A percentile compares a stretch with the other conserved stretches of the same genome.
These are phyloP conservation scores for Pterocarpus macrocarpus DNA, from an alignment of 306 rosid genomes.

Conservation along the genomic window DNA sequence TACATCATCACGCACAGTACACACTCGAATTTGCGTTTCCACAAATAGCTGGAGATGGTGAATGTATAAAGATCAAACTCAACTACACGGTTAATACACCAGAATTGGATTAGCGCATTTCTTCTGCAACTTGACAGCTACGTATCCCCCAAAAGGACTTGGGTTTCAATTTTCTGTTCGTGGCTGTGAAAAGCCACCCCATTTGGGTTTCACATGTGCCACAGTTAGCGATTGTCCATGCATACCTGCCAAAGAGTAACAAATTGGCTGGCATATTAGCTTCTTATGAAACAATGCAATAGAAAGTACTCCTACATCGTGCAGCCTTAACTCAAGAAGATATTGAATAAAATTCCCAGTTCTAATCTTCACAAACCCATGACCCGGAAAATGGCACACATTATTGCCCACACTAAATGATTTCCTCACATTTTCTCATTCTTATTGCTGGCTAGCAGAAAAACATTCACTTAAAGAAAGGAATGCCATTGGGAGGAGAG, in stretches of 20 bases:
- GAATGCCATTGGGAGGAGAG: not conserved
- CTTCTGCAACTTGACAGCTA: conserved; percentile 75
- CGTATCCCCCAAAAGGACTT: conserved; percentile 83
- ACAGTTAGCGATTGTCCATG: conserved; percentile 79
- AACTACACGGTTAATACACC: not conserved
- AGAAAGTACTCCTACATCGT: not conserved
- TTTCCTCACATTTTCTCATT: too few species aligned
- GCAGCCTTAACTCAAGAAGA: not conserved
- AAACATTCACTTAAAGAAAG: not conserved
- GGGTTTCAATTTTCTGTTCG: conserved; percentile 75
- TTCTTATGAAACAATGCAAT: not conserved
- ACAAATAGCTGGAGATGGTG: not conserved
- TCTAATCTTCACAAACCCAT: not conserved
- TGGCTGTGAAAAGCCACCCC: conserved; percentile 90
- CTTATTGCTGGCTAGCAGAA: too few species aligned
- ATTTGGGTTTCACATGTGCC: conserved; percentile 78
- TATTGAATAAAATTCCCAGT: not conserved
- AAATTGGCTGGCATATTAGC: conserved; percentile 38
- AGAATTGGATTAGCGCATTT: conserved; percentile 41
- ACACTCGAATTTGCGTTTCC: conserved; percentile 6
- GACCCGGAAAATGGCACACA: too few species aligned
- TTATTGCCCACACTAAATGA: too few species aligned
- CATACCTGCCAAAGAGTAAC: conserved; percentile 60
- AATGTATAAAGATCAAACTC: conserved; percentile 5
- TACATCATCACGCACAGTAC: conserved; percentile 1